A percentile compares a stretch with the other conserved stretches of the same genome.
Evolutionary conservation across 2,329 filamentous ascomycete species (phyloP).

Genomic region (Alternaria arbusti): DNA sequence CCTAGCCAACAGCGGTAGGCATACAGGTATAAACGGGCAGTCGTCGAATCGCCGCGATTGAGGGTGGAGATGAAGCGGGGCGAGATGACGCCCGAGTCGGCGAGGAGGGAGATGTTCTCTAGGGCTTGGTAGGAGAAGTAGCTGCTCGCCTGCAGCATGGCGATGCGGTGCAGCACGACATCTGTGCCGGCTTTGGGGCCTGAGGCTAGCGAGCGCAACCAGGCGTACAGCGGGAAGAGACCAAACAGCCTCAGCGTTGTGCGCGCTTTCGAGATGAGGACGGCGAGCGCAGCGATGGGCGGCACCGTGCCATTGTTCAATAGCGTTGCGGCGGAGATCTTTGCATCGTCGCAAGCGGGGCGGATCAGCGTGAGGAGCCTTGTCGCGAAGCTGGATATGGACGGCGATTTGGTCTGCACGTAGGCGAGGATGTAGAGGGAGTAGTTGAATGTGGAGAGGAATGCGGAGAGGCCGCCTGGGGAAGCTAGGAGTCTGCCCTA

Average conservation of each 20-base stretch:
- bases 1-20: constrained; percentile 53
- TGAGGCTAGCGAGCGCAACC: constrained; percentile 50
- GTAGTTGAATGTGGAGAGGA: constrained; percentile 57
- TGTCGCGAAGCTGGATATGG: constrained; percentile 35
- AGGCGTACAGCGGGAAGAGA: constrained; percentile 53
- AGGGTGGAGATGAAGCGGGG: constrained; percentile 43
- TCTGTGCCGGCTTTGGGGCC: constrained; percentile 53
- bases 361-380: constrained; percentile 44
- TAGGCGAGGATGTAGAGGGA: constrained; percentile 54
- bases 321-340: constrained; percentile 31
- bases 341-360: constrained; percentile 33
- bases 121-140: constrained; percentile 54
- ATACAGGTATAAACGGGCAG: constrained; percentile 48
- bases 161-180: constrained; percentile 50
- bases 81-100: constrained; percentile 50
- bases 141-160: constrained; percentile 49
- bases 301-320: constrained; percentile 39
- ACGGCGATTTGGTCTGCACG: constrained; percentile 48
- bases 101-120: constrained; percentile 53
- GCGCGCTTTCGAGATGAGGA: constrained; percentile 50
- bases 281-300: constrained; percentile 45
- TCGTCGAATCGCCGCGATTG: constrained; percentile 45
- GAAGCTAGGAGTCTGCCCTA: constrained; percentile 49
- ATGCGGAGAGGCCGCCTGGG: constrained; percentile 53
- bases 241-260: constrained; percentile 55